A percentile compares a stretch with the other conserved stretches of the same genome.
These are phyloP conservation scores for Aspergillus fructus DNA, from an alignment of 2,329 filamentous ascomycete genomes.

Conservation along the genomic window DNA sequence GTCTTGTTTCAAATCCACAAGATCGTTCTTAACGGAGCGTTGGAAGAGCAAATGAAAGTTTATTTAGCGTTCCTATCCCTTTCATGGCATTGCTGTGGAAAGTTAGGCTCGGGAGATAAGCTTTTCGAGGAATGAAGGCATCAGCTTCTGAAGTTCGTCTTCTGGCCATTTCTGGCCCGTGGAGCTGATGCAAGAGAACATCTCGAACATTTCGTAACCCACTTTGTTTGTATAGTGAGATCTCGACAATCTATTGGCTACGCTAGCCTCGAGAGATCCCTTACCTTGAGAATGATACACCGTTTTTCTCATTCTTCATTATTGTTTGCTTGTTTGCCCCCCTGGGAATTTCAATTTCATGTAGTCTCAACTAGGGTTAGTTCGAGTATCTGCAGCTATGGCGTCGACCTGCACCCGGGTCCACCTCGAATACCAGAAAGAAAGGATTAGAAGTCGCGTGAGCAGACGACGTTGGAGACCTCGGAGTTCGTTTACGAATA, in stretches of 20 bases:
- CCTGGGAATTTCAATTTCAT: background rate
- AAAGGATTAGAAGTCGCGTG: background rate
- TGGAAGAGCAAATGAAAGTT: slow-evolving; percentile 58
- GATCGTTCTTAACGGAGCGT: slow-evolving; percentile 78
- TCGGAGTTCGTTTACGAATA: background rate
- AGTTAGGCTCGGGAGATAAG: slow-evolving; percentile 17
- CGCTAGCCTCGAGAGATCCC: background rate
- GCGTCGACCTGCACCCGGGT: background rate
- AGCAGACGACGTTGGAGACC: background rate
- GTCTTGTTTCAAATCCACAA: slow-evolving; percentile 57
- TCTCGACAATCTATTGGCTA: background rate
- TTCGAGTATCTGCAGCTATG: background rate
- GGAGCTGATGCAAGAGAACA: slow-evolving; percentile 42
- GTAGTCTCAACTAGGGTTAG: background rate
- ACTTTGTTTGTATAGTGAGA: slow-evolving; percentile 7
- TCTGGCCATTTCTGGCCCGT: slow-evolving; percentile 24
- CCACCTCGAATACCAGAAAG: background rate
- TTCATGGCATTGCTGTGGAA: slow-evolving; percentile 14
- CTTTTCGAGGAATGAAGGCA: slow-evolving; percentile 38
- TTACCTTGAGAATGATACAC: background rate
- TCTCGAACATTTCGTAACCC: slow-evolving; percentile 33
- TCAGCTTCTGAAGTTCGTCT: slow-evolving; percentile 30
- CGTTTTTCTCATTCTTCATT: background rate
- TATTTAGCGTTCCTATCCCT: slow-evolving; percentile 25
- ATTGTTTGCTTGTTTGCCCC: background rate